Base-by-base conservation (phyloP, 345 rosid species). In the Euphorbia peplus region DNA sequence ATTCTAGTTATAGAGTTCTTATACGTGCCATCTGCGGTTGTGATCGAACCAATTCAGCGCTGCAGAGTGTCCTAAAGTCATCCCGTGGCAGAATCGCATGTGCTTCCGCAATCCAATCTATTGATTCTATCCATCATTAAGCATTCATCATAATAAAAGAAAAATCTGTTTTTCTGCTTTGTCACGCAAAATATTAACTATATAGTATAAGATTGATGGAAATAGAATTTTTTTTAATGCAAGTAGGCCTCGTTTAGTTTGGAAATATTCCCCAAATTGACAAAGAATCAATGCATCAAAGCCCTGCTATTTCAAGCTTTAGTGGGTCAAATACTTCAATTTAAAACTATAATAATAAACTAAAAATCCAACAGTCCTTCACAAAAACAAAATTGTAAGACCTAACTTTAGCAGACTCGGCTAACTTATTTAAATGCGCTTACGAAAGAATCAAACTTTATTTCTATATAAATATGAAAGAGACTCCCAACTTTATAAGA, bases 261-360 rank as follows among this genome's bases (percentile, higher is more conserved):
- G 64, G 64, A 68, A 21, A 57, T 28, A 46, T 59, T 32, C 73
- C 66, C 28, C 22, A 46, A 60, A 59, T 30, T 35, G 22, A 69
- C 73, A 69, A 22, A 21, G 24, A 68, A 57, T 12, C 62, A 46
- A 58, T 44, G 44, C 19, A 68, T 44, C 21, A n/a, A 57, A 35
- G 19, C 21, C 47, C n/a, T 21, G 32, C 35, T 51, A 0, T 22
- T 66, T 21, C 0, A 62, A 11, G 39, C 51, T 37, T n/a, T 15
- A 15, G 10, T 22, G 55, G 72, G 47, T 47, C 64, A 44, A 44
- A 44, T 12, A 6, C 50, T 44, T 44, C 18, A 44, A 44, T 44
- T 44, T 44, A 12, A 44, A 12, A 6, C 11, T 10, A 1, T n/a
- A n/a, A n/a, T n/a, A n/a, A n/a, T n/a, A n/a, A n/a, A n/a, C n/a